Base-by-base conservation (phyloP, 352 stramenopile species). In the Phytophthora cactorum region DNA sequence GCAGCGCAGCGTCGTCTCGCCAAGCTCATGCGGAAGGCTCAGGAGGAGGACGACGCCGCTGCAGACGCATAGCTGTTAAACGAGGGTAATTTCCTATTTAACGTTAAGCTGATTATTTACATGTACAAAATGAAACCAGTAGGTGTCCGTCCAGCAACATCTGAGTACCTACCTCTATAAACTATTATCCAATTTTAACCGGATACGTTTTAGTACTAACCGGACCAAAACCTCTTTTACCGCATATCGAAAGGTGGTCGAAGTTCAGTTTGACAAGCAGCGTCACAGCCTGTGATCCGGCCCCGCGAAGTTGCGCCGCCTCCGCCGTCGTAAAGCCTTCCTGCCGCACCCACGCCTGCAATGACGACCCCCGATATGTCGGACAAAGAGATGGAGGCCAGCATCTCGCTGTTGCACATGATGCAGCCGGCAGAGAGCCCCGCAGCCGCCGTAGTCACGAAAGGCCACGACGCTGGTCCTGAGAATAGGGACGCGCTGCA, bases 391-490 rank as follows among this genome's bases (percentile, higher is more conserved):
- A 71, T 89, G 34, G 77, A 90, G 56, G 83, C 81, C 5, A 75
- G 83, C 8, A 76, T 90, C 29, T 89, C 83, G 59, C 63, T 91
- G 47, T 68, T 91, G 51, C 66, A 79, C 56, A 91, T 91, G 83
- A 86, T 81, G 79, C 78, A 84, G 53, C 58, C 65, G 52, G 44
- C 53, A 12, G 41, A 60, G 41, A 22, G n/a, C 57, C 17, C 52
- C 6, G 32, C 5, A 0, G 49, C 25, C 29, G 66, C 38, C 34
- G 29, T 12, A 32, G 32, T 28, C 29, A 39, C 39, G 45, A 63
- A 62, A 36, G 34, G 46, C 31, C 31, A 50, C 22, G 61, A 17
- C 12, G 27, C 25, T 12, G 9, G 34, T 41, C 11, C 49, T 39
- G 59, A 63, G 34, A 74, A 51, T 41, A 44, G 36, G 17, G 47